Evolutionary conservation across 306 rosid genomes (phyloP), one percentile per base, ranked within the genome.

Genomic region (Quillaja saponaria): DNA sequence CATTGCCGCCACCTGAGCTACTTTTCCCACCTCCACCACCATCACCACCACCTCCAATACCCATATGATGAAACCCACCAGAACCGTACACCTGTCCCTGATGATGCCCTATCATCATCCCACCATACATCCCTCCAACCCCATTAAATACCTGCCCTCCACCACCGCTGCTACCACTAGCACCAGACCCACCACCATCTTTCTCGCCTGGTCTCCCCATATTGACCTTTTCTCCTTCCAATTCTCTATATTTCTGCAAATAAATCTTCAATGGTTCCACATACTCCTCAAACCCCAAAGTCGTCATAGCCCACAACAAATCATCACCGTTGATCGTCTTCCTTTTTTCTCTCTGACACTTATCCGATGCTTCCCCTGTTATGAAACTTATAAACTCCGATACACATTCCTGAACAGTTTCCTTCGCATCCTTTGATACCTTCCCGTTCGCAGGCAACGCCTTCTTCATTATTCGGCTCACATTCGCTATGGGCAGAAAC

Each of bases 311-410:
- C 88, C 91, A 85, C 10, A 85, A 53, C 28, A 82, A 69, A 44
- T 85, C 87, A 54, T 85, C 85, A 55, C 88, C 88, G 83, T 82
- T 85, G 73, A 85, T 77, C 1, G 91, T 85, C 82, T 85, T 85
- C 71, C 91, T 71, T 67, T 85, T 85, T 78, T 82, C 88, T 7
- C 85, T 73, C 75, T 85, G 88, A 58, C 88, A 85, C 84, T 85
- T 85, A 38, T 85, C 92, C 5, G 92, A 85, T 0, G 92, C 84
- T 71, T 78, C 88, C 0, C 84, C 81, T 6, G 86, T 85, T 41
- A 85, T 71, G 77, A 85, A 85, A 82, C 85, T 82, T 57, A 85
- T 82, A 67, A 82, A 85, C 79, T 85, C 86, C 40, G 86, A 82
- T 6, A 85, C 85, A 49, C 86, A 85, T 69, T 80, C 88, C 55